phyloP scores from a whole-genome alignment of 306 rosid genomes.

The Cucurbita argyrosperma region DNA sequence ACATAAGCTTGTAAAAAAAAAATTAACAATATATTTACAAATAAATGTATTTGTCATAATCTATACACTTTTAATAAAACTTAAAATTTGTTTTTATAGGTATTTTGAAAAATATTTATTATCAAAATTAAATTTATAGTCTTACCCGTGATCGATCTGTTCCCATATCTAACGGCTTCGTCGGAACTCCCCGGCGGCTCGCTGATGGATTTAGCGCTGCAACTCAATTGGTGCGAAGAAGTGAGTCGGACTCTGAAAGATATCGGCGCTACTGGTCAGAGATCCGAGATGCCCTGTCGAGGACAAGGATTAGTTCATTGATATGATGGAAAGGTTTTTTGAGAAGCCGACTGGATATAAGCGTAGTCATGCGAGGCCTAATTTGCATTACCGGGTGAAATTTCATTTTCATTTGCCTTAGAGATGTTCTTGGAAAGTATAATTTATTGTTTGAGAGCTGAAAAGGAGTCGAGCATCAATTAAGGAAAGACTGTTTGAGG shows the following conservation, averaged over 20 bases:
- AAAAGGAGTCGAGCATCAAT: too few relatives aligned
- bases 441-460: neutral
- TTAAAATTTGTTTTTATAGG: too few relatives aligned
- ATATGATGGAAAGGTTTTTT: constrained; percentile 90
- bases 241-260: constrained; percentile 66
- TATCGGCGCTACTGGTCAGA: constrained; percentile 69
- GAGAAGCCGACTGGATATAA: constrained; percentile 47
- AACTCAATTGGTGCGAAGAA: constrained; percentile 27
- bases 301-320: constrained; percentile 86
- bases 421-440: neutral
- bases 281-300: constrained; percentile 70
- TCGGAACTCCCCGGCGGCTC: constrained; percentile 1
- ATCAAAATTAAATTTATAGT: constrained; percentile 24
- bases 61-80: too few relatives aligned
- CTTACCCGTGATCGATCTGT: constrained; percentile 62
- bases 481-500: too few relatives aligned
- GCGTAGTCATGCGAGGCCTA: constrained; percentile 59
- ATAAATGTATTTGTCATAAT: too few relatives aligned
- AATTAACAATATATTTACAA: too few relatives aligned
- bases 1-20: too few relatives aligned
- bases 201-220: constrained; percentile 1
- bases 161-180: constrained; percentile 26
- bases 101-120: too few relatives aligned
- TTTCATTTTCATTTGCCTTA: neutral
- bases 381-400: constrained; percentile 76